Evolutionary conservation across 1,284 basidiomycete genomes (phyloP), one percentile per base, ranked within the genome.

Genomic region (Papiliotrema nemorosa): DNA sequence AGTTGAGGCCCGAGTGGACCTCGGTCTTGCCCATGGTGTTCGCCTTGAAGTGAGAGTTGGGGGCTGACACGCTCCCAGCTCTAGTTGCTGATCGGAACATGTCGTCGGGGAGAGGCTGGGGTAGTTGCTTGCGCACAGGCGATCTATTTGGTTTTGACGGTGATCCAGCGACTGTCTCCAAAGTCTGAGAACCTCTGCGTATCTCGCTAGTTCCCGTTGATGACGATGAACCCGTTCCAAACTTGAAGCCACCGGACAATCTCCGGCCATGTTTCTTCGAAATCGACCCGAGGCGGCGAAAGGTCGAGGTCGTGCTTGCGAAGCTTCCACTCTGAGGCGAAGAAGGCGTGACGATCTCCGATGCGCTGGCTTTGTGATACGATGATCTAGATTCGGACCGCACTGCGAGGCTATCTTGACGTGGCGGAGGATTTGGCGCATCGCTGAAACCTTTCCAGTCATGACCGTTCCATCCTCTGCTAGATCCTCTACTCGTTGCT

Each of bases 181-280:
- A 39, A 24, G 21, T 22, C 10, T 43, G 37, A 7, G n/a, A n/a
- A 38, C 27, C n/a, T 18, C 25, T 21, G 20, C 21, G n/a, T n/a
- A n/a, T n/a, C n/a, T n/a, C n/a, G n/a, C n/a, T n/a, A n/a, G n/a
- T n/a, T n/a, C n/a, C n/a, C n/a, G n/a, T n/a, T n/a, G n/a, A n/a
- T n/a, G n/a, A n/a, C n/a, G n/a, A n/a, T n/a, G n/a, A n/a, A n/a
- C n/a, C n/a, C n/a, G n/a, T n/a, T n/a, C 61, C 64, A 53, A 72
- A 70, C 50, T 65, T 69, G 54, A 62, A 70, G 4, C 70, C 70
- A 3, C 65, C 67, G 0, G 69, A 70, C 7, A 72, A 36, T 27
- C 64, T 41, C 4, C 70, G 43, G 4, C 67, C 64, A 44, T 72
- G 70, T 49, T 66, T 70, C 46, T 63, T 67, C 3, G 67, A 69